A percentile compares a stretch with the other conserved stretches of the same genome.
These are phyloP conservation scores for Pichia exigua DNA, from an alignment of 805 yeast genomes.

Conservation along the genomic window DNA sequence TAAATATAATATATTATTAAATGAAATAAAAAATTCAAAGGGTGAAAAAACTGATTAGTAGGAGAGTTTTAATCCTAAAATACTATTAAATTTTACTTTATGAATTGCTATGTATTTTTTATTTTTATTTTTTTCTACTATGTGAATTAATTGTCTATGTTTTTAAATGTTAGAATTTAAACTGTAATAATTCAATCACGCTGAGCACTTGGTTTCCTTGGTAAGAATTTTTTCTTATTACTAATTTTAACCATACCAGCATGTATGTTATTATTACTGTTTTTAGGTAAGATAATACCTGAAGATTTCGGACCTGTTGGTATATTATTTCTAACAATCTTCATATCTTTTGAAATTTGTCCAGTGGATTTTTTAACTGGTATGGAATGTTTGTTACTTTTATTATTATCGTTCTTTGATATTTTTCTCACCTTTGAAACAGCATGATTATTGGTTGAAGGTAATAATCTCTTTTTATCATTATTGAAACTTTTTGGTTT, in stretches of 20 bases:
- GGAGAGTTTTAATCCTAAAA: background rate
- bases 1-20: constrained; percentile 6
- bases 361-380: constrained; percentile 2
- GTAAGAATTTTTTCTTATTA: constrained; percentile 6
- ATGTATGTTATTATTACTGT: background rate
- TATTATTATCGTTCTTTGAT: background rate
- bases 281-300: background rate
- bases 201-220: background rate
- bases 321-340: background rate
- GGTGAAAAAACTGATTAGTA: constrained; percentile 25
- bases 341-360: constrained; percentile 3
- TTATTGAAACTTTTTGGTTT: background rate
- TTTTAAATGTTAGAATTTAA: background rate
- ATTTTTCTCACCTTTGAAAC: background rate
- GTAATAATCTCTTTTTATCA: background rate
- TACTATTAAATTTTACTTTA: background rate
- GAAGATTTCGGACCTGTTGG: background rate
- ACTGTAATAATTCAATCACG: background rate
- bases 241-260: constrained; percentile 11
- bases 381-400: background rate
- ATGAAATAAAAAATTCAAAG: constrained; percentile 18
- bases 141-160: background rate
- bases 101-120: background rate
- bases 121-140: background rate
- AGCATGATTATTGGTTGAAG: background rate